Conservation (phyloP, 177 flowering plant species). For the Vitis hybrid region DNA sequence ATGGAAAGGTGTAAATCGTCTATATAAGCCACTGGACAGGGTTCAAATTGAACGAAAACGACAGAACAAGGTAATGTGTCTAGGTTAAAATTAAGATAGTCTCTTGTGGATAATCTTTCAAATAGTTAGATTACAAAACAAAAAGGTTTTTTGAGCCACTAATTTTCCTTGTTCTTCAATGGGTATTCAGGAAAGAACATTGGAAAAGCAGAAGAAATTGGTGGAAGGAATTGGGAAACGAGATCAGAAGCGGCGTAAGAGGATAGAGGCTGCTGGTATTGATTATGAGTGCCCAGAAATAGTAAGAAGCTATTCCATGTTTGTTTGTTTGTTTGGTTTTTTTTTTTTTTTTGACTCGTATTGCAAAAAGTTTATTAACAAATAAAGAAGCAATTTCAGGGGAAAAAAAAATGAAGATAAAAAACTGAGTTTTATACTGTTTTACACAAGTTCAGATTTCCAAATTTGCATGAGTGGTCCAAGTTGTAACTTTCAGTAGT, state of each 20-base stretch:
- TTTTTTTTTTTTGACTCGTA: neutral
- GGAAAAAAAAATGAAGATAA: no score
- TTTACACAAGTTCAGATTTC: no score
- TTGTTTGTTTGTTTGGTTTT: neutral
- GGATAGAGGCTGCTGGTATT: conserved; percentile 85
- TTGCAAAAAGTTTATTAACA: no score
- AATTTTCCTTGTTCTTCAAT: neutral
- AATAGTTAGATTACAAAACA: neutral
- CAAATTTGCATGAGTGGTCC: no score
- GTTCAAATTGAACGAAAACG: conserved; percentile 53
- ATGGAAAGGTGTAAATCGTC: conserved; percentile 62
- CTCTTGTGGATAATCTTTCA: neutral
- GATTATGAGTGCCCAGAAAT: conserved; percentile 88
- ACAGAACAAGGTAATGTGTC: conserved; percentile 62
- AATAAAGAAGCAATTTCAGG: no score
- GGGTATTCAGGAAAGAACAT: conserved; percentile 65
- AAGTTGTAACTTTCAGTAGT: no score
- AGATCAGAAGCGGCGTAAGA: conserved; percentile 58
- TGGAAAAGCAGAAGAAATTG: conserved; percentile 68
- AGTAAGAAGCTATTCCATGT: conserved; percentile 42
- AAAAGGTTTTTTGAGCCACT: neutral
- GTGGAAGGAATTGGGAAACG: conserved; percentile 55
- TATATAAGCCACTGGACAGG: conserved; percentile 51
- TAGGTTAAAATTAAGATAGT: neutral
- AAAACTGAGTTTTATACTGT: no score